A percentile compares a stretch with the other conserved stretches of the same genome.
These are phyloP conservation scores for Fusarium scirpi DNA, from an alignment of 2,329 filamentous ascomycete genomes.

Conservation along the genomic window DNA sequence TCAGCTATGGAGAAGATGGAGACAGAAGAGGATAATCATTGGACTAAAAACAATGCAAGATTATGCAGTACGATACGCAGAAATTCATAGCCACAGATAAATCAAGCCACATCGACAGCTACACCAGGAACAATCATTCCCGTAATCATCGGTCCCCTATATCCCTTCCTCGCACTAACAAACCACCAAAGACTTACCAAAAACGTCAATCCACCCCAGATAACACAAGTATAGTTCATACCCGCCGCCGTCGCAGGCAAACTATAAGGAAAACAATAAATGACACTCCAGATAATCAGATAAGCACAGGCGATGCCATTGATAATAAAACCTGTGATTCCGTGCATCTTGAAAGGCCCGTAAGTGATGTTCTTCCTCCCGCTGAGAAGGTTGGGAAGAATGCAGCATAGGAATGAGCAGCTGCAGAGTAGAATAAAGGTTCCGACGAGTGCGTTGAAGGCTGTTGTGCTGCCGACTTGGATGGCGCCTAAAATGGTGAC, in stretches of 20 bases:
- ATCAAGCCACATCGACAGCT: conserved; percentile 36
- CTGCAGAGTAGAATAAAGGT: conserved; percentile 55
- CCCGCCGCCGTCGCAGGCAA: conserved; percentile 58
- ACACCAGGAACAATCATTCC: conserved; percentile 40
- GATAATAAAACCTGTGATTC: conserved; percentile 61
- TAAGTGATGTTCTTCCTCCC: conserved; percentile 54
- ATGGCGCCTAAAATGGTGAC: conserved; percentile 70
- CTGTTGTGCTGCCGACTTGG: conserved; percentile 74
- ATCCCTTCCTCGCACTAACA: conserved; percentile 45
- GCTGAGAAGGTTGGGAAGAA: conserved; percentile 68
- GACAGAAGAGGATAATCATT: background rate
- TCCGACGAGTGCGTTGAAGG: conserved; percentile 75
- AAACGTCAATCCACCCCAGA: conserved; percentile 57
- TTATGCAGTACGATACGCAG: background rate
- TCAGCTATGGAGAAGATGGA: background rate
- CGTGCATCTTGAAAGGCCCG: conserved; percentile 69
- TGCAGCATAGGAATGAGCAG: conserved; percentile 68
- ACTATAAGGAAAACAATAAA: conserved; percentile 70
- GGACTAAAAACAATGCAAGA: background rate
- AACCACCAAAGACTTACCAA: conserved; percentile 59
- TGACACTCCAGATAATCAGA: conserved; percentile 70
- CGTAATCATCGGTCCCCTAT: conserved; percentile 41
- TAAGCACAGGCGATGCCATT: conserved; percentile 67
- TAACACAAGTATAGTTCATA: conserved; percentile 66
- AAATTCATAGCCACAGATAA: background rate